phyloP scores from a whole-genome alignment of 2,329 filamentous ascomycete species.

The Diatrype stigma region DNA sequence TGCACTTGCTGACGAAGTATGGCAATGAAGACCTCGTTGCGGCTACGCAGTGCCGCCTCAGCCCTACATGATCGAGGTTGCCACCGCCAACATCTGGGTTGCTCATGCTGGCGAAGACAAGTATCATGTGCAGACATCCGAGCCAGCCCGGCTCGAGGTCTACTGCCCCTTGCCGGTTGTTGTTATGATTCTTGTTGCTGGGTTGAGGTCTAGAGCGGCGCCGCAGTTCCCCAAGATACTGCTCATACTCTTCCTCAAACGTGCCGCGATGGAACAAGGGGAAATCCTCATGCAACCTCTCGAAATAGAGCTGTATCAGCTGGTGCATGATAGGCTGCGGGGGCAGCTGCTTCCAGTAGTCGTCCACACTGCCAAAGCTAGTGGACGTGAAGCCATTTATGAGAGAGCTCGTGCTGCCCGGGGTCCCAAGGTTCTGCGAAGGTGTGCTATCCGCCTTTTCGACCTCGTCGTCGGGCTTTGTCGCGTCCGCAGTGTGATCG shows the following conservation, averaged over 20 bases:
- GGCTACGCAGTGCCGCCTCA: conserved; percentile 20
- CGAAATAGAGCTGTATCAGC: conserved; percentile 32
- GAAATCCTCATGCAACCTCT: conserved; percentile 31
- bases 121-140: conserved; percentile 33
- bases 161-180: conserved; percentile 1
- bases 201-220: neutral
- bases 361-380: conserved; percentile 22
- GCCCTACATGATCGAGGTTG: conserved; percentile 21
- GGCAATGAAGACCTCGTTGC: conserved; percentile 23
- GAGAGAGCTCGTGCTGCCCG: conserved; percentile 22
- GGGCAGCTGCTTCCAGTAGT: conserved; percentile 24
- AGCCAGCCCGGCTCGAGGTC: conserved; percentile 30
- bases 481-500: conserved; percentile 3
- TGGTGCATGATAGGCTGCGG: conserved; percentile 23
- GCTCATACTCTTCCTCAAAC: conserved; percentile 32
- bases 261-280: conserved; percentile 31
- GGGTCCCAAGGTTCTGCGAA: conserved; percentile 14
- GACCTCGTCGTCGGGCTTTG: conserved; percentile 1
- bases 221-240: conserved; percentile 16
- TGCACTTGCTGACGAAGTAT: conserved; percentile 27
- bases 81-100: conserved; percentile 14
- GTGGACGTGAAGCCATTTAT: conserved; percentile 25
- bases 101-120: conserved; percentile 31
- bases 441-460: conserved; percentile 1
- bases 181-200: conserved; percentile 1